These are phyloP conservation scores for Suhomyces taliae DNA, from an alignment of 1,139 yeast species.

Conservation along the genomic window DNA sequence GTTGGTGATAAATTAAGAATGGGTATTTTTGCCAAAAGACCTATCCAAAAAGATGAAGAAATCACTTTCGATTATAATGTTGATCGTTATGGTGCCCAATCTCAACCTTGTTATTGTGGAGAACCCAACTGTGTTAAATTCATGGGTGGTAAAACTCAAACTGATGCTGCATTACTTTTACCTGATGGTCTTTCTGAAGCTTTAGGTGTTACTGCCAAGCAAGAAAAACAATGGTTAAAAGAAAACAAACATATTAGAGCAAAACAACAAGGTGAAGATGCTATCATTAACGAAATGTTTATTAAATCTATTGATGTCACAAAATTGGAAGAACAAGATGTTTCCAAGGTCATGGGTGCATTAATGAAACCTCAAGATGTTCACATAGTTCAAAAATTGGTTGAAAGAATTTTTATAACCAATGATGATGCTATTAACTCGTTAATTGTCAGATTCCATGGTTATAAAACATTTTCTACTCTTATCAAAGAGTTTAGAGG, in stretches of 20 bases:
- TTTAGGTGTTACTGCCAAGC: conserved; percentile 66
- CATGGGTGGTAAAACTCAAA: conserved; percentile 95
- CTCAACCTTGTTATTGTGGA: conserved; percentile 94
- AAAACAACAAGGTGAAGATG: conserved; percentile 56
- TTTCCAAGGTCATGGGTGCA: conserved; percentile 78
- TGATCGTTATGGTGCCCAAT: conserved; percentile 92
- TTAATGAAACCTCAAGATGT: conserved; percentile 74
- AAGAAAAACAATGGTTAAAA: conserved; percentile 65
- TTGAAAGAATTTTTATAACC: conserved; percentile 64
- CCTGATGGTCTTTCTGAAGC: conserved; percentile 88
- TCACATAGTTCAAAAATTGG: conserved; percentile 63
- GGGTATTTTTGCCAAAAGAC: conserved; percentile 90
- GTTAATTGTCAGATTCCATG: conserved; percentile 76
- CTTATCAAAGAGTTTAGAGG: conserved; percentile 41
- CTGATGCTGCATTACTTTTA: conserved; percentile 79
- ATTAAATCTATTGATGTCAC: conserved; percentile 57
- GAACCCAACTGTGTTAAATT: conserved; percentile 89
- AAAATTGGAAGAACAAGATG: conserved; percentile 58
- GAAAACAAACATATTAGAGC: conserved; percentile 50
- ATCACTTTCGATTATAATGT: conserved; percentile 95
- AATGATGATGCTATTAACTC: conserved; percentile 55
- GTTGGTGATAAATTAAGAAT: conserved; percentile 85
- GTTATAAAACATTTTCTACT: conserved; percentile 75
- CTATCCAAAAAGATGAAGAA: conserved; percentile 79
- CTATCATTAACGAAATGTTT: conserved; percentile 62